These are phyloP conservation scores for Arxiozyma bovina DNA, from an alignment of 1,139 yeast genomes.

Conservation along the genomic window DNA sequence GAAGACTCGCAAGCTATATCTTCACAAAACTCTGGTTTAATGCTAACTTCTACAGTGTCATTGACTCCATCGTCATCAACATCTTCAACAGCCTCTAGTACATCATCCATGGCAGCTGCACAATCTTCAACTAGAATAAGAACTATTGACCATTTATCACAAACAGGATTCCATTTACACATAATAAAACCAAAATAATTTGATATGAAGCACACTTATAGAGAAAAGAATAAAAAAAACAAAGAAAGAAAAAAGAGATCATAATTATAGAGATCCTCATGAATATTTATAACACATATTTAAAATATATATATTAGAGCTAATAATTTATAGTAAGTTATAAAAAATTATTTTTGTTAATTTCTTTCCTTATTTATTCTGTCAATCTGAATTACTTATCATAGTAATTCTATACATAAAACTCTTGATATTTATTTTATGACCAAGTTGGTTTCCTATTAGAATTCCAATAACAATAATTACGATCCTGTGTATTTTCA, in stretches of 20 bases:
- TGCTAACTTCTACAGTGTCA: background rate
- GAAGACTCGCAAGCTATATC: background rate
- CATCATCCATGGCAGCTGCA: background rate
- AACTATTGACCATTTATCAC: background rate
- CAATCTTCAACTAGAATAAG: background rate
- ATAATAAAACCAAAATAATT: conserved; percentile 5
- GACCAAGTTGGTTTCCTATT: background rate
- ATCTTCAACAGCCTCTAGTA: background rate
- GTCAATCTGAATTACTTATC: background rate
- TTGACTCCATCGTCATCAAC: background rate
- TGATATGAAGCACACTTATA: background rate
- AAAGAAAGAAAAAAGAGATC: no score
- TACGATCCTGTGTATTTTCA: background rate
- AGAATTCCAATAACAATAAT: background rate
- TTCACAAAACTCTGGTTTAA: background rate
- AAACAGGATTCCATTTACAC: conserved; percentile 4
- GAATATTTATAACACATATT: background rate
- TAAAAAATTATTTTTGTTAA: no score
- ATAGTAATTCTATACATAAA: background rate
- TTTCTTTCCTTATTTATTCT: no score
- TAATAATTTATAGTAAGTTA: no score
- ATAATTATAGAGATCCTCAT: background rate
- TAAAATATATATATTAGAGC: no score
- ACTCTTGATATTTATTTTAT: no score
- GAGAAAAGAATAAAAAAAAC: no score